phyloP scores from a whole-genome alignment of 2,329 filamentous ascomycete genomes.

The Helotiales sp. region DNA sequence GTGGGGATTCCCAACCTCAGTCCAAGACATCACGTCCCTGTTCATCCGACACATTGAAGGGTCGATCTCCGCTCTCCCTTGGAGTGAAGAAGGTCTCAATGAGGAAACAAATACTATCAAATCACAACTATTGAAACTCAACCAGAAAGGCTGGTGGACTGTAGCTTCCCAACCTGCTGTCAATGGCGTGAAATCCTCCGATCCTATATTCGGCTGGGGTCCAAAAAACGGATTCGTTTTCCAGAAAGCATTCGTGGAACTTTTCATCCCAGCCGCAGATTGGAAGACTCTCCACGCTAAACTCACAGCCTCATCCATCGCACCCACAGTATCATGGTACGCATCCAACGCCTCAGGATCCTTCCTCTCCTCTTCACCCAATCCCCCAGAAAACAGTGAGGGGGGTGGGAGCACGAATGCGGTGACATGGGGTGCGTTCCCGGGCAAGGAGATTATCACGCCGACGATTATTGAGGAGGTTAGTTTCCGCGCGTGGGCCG shows the following conservation, averaged over 20 bases:
- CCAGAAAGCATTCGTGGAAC: conserved; percentile 97
- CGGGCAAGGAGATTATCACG: conserved; percentile 93
- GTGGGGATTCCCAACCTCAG: conserved; percentile 79
- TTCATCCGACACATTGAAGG: conserved; percentile 85
- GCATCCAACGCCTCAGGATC: conserved; percentile 80
- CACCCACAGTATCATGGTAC: conserved; percentile 82
- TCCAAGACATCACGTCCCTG: conserved; percentile 74
- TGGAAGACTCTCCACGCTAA: conserved; percentile 70
- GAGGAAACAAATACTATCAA: conserved; percentile 85
- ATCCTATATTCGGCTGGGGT: conserved; percentile 90
- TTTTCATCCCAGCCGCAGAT: conserved; percentile 80
- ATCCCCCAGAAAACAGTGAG: conserved; percentile 29
- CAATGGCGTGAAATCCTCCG: conserved; percentile 78
- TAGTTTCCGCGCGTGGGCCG: conserved; percentile 90
- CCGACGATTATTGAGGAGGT: conserved; percentile 97
- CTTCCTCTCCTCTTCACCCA: conserved; percentile 68
- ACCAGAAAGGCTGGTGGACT: conserved; percentile 90
- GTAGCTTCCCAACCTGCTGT: conserved; percentile 94
- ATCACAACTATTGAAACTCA: conserved; percentile 74
- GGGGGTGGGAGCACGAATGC: conserved; percentile 77
- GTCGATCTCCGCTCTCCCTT: conserved; percentile 81
- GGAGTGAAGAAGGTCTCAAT: conserved; percentile 88
- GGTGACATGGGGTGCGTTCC: conserved; percentile 96
- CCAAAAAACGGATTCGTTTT: conserved; percentile 93
- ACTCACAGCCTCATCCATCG: conserved; percentile 61